A percentile compares a stretch with the other conserved stretches of the same genome.
These are phyloP conservation scores for Syzygium grande DNA, from an alignment of 345 rosid genomes.

Conservation along the genomic window DNA sequence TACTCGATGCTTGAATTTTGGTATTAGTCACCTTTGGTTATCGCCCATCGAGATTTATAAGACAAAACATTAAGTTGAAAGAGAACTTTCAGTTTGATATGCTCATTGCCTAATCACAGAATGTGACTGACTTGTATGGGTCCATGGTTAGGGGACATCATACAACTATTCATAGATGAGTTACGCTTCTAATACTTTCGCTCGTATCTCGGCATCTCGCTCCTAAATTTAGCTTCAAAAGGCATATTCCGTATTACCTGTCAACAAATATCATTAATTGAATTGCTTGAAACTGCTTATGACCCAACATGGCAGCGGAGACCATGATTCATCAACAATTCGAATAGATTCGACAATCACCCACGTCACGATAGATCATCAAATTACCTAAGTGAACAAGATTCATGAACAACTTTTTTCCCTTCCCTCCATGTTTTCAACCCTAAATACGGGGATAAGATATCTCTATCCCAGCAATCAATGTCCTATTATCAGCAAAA, in stretches of 20 bases:
- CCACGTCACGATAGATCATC: background rate
- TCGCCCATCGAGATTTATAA: background rate
- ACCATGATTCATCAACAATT: background rate
- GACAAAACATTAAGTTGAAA: background rate
- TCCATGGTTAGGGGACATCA: background rate
- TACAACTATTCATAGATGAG: background rate
- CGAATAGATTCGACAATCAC: background rate
- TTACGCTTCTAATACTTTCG: background rate
- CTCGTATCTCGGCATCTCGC: background rate
- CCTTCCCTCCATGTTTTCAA: background rate
- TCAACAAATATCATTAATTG: background rate
- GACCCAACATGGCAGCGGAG: background rate
- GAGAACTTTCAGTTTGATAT: background rate
- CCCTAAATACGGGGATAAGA: background rate
- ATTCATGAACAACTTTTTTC: background rate
- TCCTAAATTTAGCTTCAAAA: background rate
- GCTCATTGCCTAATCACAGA: background rate
- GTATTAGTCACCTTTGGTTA: background rate
- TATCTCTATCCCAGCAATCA: background rate
- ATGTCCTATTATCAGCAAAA: background rate
- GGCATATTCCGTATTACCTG: background rate
- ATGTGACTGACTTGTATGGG: background rate
- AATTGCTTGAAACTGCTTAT: background rate
- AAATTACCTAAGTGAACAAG: slow-evolving; percentile 1
- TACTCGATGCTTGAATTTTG: background rate